Base-by-base conservation (phyloP, 257 asterid species). In the Fraxinus cuspidata region DNA sequence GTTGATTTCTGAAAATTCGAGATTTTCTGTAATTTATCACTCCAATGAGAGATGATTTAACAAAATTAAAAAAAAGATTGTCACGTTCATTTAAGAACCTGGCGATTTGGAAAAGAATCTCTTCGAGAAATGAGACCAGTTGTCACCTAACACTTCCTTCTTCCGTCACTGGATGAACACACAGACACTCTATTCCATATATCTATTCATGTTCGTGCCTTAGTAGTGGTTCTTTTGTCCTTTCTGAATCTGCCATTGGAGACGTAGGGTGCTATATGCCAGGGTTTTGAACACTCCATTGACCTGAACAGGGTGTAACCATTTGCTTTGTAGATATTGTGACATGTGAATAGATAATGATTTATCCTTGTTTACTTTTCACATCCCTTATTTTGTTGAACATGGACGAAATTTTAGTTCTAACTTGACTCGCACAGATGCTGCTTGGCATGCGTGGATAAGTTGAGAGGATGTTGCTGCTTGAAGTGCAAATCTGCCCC, bases 381-480 rank as follows among this genome's bases (percentile, higher is more conserved):
- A 3, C 29, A 27, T 23, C 19, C 44, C 68, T 16, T 34, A 28
- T 68, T 28, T 69, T n/a, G n/a, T 47, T 16, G 58, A 47, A 47
- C 7, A 47, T 16, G 21, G 16, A 47, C 16, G 23, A 40, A 44
- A 44, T 18, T 29, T 31, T 21, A 23, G 31, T 47, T 79, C 25
- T 32, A 64, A 8, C 60, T 42, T 71, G 71, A 31, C 29, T 27
- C 3, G 16, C 84, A 81, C 91, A 94, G 99, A 77, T 91, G 97
- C 79, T 94, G 99, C 74, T 13, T 49, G 81, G 81, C 77, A 73
- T 94, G 99, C 28, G 85, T 88, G 73, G 74, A 81, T 60, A 87
- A 68, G 64, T 51, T 91, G 27, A 84, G 86, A 83, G 97, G 99
- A 78, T 92, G 99, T 85, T 94, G 99, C 92, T 91, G 97, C 80